Evolutionary conservation across 805 yeast species (phyloP), one percentile per base, ranked within the genome.

Genomic region (Dipodascopsis tothii): DNA sequence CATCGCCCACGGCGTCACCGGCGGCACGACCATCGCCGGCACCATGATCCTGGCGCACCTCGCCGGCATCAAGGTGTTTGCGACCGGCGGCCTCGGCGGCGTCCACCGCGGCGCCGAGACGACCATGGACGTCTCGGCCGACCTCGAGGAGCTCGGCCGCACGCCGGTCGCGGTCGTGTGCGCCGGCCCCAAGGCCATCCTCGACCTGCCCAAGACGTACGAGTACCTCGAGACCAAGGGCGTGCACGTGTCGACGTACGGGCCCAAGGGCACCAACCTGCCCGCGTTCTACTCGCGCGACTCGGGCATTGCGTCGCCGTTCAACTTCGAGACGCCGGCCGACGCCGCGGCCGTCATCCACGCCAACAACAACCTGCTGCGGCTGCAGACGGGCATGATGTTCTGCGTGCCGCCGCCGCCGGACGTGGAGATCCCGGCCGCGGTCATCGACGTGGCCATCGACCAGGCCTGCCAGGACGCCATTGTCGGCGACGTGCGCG

Each of bases 51-150:
- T 87, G 17, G 79, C 95, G 1, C 70, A 78, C 41, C 57, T 64
- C 56, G 87, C 88, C 0, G 92, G 94, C 0, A 83, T 86, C 53
- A 72, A 75, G 54, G 85, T 87, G 9, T 87, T 86, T 69, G 92
- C 94, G 1, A 87, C 96, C 2, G 96, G 96, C 25, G 96, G 96
- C 0, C 69, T 86, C 17, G 96, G 96, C 18, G 96, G 96, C 18
- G 95, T 85, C 7, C 94, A 86, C 56, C 72, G 84, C 44, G 83
- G 82, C 5, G 90, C 83, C 18, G 81, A 82, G 43, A 52, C 64
- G 22, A 77, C 87, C 1, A 73, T 84, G 78, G 96, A 86, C 61
- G 69, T 86, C 20, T 79, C 88, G 55, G 94, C 95, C 2, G 96
- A 86, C 62, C 71, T 86, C 50, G 88, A 85, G 39, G 96, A 86